Conservation (phyloP, 768 basidiomycete genomes). For the Hortiboletus flavorubellus region DNA sequence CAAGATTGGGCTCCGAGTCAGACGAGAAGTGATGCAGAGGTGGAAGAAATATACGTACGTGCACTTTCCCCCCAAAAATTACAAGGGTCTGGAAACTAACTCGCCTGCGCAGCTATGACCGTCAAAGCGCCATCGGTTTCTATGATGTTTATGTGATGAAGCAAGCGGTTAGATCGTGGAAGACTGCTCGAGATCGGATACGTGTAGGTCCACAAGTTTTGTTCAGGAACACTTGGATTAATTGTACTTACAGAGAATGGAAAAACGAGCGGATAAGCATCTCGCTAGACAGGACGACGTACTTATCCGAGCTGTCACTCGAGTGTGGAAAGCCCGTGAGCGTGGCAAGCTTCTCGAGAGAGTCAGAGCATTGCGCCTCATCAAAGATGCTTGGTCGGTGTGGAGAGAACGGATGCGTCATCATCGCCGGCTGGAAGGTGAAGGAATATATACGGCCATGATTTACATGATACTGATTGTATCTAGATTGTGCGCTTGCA, state of each 20-base stretch:
- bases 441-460: slow-evolving; percentile 2
- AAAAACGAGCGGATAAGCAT: slow-evolving; percentile 55
- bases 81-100: slow-evolving; percentile 2
- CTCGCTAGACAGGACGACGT: slow-evolving; percentile 54
- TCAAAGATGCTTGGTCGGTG: slow-evolving; percentile 43
- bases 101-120: slow-evolving; percentile 38
- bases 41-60: slow-evolving; percentile 63
- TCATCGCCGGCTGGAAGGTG: slow-evolving; percentile 47
- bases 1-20: slow-evolving; percentile 46
- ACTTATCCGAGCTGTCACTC: slow-evolving; percentile 53
- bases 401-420: slow-evolving; percentile 49
- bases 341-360: slow-evolving; percentile 56
- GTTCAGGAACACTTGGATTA: slow-evolving; percentile 1
- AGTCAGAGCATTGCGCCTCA: slow-evolving; percentile 43
- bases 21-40: slow-evolving; percentile 42
- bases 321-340: slow-evolving; percentile 69
- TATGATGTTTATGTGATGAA: slow-evolving; percentile 44
- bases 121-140: slow-evolving; percentile 42
- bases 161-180: slow-evolving; percentile 52
- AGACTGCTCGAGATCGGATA: slow-evolving; percentile 45
- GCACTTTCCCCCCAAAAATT: background rate
- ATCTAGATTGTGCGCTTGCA: slow-evolving; percentile 46
- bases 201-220: slow-evolving; percentile 36
- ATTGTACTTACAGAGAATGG: slow-evolving; percentile 44
- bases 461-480: slow-evolving; percentile 11